Conservation (phyloP, 306 rosid genomes). For the Herpetospermum pedunculosum region DNA sequence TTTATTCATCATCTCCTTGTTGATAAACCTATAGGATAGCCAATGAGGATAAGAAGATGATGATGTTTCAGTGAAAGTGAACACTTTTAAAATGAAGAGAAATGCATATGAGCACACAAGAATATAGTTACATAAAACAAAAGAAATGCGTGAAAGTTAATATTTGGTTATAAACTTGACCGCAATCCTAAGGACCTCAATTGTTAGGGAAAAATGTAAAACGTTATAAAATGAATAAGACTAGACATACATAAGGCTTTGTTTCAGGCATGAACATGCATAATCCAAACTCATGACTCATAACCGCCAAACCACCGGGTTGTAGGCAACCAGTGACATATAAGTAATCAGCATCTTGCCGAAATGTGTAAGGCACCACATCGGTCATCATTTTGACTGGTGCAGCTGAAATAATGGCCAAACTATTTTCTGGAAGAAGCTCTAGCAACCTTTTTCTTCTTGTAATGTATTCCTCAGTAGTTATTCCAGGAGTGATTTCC, state of each 20-base stretch:
- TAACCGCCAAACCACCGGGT: constrained; percentile 81
- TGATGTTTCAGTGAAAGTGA: neutral
- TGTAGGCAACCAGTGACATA: constrained; percentile 94
- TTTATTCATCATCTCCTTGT: neutral
- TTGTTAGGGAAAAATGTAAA: neutral
- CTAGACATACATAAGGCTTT: constrained; percentile 43
- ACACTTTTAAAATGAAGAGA: neutral
- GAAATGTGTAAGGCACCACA: constrained; percentile 86
- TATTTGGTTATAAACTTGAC: neutral
- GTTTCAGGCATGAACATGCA: constrained; percentile 98
- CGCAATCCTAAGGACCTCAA: neutral
- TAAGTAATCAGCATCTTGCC: constrained; percentile 78
- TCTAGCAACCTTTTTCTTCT: constrained; percentile 76
- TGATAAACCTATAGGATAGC: neutral
- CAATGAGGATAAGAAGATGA: neutral
- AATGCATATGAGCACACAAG: neutral
- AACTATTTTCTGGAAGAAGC: constrained; percentile 69
- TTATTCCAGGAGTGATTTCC: constrained; percentile 75
- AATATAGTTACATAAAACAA: neutral
- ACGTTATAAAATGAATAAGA: neutral
- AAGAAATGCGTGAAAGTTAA: neutral
- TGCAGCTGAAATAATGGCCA: constrained; percentile 86
- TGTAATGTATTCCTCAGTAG: constrained; percentile 52
- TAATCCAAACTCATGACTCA: constrained; percentile 72
- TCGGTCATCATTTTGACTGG: constrained; percentile 96